Evolutionary conservation across 1,284 basidiomycete species (phyloP).

Genomic region (Microbotryum violaceum): DNA sequence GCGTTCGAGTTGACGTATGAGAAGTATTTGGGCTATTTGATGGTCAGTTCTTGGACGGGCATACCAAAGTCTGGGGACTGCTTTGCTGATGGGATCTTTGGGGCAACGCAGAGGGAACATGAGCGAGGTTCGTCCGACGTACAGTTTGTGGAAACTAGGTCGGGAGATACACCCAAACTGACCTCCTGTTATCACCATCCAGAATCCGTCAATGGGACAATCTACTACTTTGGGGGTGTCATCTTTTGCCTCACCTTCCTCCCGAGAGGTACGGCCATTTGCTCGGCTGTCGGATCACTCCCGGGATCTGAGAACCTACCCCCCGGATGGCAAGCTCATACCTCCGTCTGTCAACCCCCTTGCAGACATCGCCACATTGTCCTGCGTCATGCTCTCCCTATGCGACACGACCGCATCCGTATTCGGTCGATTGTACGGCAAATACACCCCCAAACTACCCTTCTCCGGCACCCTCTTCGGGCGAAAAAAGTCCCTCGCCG

Average conservation of each 20-base stretch:
- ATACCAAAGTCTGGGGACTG: constrained; percentile 38
- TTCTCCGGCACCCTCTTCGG: constrained; percentile 55
- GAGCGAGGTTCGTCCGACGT: constrained; percentile 35
- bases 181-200: background rate
- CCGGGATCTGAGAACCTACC: background rate
- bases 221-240: constrained; percentile 92
- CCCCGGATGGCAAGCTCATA: background rate
- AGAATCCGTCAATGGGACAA: constrained; percentile 56
- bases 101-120: constrained; percentile 48
- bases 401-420: constrained; percentile 93
- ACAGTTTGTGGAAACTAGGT: too few species aligned
- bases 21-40: constrained; percentile 69
- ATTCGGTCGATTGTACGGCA: constrained; percentile 77
- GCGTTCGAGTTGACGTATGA: constrained; percentile 72
- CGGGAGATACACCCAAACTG: too few species aligned
- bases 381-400: constrained; percentile 89
- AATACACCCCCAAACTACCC: constrained; percentile 66
- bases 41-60: constrained; percentile 64
- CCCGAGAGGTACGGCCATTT: constrained; percentile 50
- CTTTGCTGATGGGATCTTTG: background rate
- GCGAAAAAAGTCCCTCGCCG: constrained; percentile 76
- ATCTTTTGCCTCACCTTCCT: constrained; percentile 70
- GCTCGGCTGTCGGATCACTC: background rate
- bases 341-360: too few species aligned
- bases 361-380: constrained; percentile 71